Percentiles rank a stretch among this genome's conserved stretches.
These are phyloP conservation scores for Annulohypoxylon moriforme DNA, from an alignment of 495 filamentous ascomycete species.

Conservation along the genomic window DNA sequence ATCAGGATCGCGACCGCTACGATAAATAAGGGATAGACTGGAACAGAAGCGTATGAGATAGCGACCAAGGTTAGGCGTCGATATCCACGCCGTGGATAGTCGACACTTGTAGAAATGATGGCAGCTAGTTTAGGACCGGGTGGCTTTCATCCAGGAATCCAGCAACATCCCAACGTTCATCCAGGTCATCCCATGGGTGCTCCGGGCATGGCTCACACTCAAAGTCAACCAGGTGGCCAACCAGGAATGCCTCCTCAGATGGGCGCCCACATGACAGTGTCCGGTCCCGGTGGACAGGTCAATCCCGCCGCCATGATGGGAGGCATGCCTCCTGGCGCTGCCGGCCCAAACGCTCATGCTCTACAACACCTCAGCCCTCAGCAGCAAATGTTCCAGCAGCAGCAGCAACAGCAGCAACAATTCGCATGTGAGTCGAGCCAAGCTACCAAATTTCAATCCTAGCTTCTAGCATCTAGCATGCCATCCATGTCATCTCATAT, in stretches of 20 bases:
- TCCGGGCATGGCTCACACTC: constrained; percentile 66
- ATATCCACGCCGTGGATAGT: constrained; percentile 65
- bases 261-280: constrained; percentile 82
- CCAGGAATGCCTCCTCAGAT: constrained; percentile 78
- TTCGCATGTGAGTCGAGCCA: constrained; percentile 36
- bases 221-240: constrained; percentile 73
- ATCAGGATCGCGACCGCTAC: constrained; percentile 23
- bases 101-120: constrained; percentile 67
- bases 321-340: constrained; percentile 80
- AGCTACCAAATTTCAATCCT: neutral
- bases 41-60: constrained; percentile 58
- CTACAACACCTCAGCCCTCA: constrained; percentile 80
- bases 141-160: constrained; percentile 76
- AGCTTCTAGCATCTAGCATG: too few relatives aligned
- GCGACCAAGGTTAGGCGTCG: constrained; percentile 50
- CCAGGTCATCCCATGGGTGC: constrained; percentile 82
- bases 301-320: constrained; percentile 81
- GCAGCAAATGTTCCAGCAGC: constrained; percentile 70
- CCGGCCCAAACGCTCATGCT: constrained; percentile 78
- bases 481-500: too few relatives aligned
- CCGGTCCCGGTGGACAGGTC: constrained; percentile 81
- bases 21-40: neutral
- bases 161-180: constrained; percentile 75
- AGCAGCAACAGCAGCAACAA: constrained; percentile 54
- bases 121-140: constrained; percentile 72